A percentile compares a stretch with the other conserved stretches of the same genome.
Conservation (phyloP, 306 rosid genomes). For the Trifolium pratense region DNA sequence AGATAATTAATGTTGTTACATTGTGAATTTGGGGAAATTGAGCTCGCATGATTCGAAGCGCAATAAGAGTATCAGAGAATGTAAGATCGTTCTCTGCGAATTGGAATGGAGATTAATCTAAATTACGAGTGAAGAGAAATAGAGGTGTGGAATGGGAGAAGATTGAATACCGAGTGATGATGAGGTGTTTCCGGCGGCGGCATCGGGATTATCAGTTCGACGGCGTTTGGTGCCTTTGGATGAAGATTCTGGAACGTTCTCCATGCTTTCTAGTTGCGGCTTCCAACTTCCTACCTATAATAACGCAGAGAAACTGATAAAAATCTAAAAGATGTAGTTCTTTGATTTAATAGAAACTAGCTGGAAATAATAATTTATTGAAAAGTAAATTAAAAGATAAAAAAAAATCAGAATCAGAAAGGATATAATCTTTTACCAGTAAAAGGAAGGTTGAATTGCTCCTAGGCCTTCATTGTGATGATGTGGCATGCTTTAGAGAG, state of each 20-base stretch:
- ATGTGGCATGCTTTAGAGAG: too few relatives aligned
- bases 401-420: too few relatives aligned
- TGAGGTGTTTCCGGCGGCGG: slow-evolving; percentile 30
- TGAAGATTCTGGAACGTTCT: slow-evolving; percentile 46
- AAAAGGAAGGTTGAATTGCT: too few relatives aligned
- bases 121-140: slow-evolving; percentile 1
- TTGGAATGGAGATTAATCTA: background rate
- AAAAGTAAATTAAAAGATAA: too few relatives aligned
- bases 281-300: background rate
- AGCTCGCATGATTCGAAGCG: slow-evolving; percentile 92
- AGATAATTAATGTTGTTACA: slow-evolving; percentile 41
- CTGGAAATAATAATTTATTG: too few relatives aligned
- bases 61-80: slow-evolving; percentile 81
- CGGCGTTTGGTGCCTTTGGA: slow-evolving; percentile 58
- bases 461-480: too few relatives aligned
- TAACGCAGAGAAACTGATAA: too few relatives aligned
- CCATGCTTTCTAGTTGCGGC: slow-evolving; percentile 40
- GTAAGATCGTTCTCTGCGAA: slow-evolving; percentile 74
- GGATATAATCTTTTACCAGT: too few relatives aligned
- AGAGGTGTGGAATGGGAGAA: background rate
- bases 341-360: too few relatives aligned
- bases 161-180: slow-evolving; percentile 49
- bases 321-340: too few relatives aligned
- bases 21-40: slow-evolving; percentile 73
- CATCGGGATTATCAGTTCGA: slow-evolving; percentile 43